phyloP scores from a whole-genome alignment of 768 basidiomycete genomes.

The Gautieria morchelliformis region DNA sequence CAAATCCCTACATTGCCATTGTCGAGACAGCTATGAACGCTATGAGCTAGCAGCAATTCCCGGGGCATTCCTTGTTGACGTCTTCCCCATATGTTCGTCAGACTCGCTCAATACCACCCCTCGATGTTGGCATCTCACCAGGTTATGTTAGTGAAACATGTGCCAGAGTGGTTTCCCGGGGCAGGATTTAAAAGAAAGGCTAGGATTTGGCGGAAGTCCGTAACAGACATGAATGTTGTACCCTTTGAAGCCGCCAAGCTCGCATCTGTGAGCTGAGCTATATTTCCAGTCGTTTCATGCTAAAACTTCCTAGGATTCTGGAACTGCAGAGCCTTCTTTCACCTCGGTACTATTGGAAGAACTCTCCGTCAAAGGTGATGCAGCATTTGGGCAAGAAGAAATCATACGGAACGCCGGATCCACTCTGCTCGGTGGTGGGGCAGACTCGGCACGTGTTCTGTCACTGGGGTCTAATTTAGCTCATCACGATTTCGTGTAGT shows the following conservation, averaged over 20 bases:
- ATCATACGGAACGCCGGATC: slow-evolving; percentile 22
- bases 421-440: slow-evolving; percentile 31
- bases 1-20: slow-evolving; percentile 28
- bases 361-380: too few relatives aligned
- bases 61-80: slow-evolving; percentile 23
- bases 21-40: slow-evolving; percentile 23
- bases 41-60: slow-evolving; percentile 18
- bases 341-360: too few relatives aligned
- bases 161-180: slow-evolving; percentile 1
- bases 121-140: too few relatives aligned
- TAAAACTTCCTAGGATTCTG: too few relatives aligned
- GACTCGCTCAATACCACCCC: too few relatives aligned
- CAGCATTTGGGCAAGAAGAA: too few relatives aligned
- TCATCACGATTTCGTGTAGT: background rate
- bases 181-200: background rate
- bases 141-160: slow-evolving; percentile 6
- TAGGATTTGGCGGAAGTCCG: slow-evolving; percentile 6
- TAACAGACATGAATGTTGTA: too few relatives aligned
- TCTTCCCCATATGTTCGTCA: slow-evolving; percentile 21
- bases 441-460: background rate
- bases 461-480: background rate
- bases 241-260: too few relatives aligned
- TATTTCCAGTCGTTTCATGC: too few relatives aligned
- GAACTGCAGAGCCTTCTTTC: too few relatives aligned
- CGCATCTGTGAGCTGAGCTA: too few relatives aligned